Base-by-base conservation (phyloP, 148 eudicot genomes). In the Bassia scoparia region DNA sequence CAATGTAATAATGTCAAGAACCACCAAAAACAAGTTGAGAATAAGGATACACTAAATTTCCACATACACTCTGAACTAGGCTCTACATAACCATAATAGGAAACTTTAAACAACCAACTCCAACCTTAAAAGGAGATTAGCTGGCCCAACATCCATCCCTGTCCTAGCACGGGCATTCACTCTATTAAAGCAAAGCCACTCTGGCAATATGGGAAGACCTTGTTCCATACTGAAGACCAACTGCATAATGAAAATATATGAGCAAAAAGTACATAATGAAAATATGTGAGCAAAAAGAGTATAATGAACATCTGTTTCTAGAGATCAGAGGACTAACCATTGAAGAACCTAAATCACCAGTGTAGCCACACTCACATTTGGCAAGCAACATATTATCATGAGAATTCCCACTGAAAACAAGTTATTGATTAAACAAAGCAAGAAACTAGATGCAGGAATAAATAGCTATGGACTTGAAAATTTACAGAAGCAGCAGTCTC, bases 301-400 rank as follows among this genome's bases (percentile, higher is more conserved):
- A 69, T 2, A 30, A 46, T 20, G 50, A 44, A 68, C 49, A 31
- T 29, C 13, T 14, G 43, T 2, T 24, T 12, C 41, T 9, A 74
- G 53, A 15, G n/a, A 65, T 50, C 29, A 21, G 41, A 68, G 9
- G 55, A 81, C 97, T 77, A 67, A 95, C 99, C 99, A 95, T 86
- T 77, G 99, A 88, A 80, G 99, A 88, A 26, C 96, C 93, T 72
- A 91, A 89, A 72, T 92, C 98, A 82, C 98, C 93, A 37, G 97
- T 90, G 81, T 95, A 92, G 29, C 86, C 99, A 74, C 90, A 81
- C 88, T 95, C 99, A 34, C 87, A 79, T 79, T 95, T 95, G 71
- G 96, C 89, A 68, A 95, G 90, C 69, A 95, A 74, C 85, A 88
- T 89, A 74, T 89, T 90, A 81, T 95, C 99, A 81, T 86, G 84